These are phyloP conservation scores for Phylloporus sp. DNA, from an alignment of 1,284 basidiomycete species.

Conservation along the genomic window DNA sequence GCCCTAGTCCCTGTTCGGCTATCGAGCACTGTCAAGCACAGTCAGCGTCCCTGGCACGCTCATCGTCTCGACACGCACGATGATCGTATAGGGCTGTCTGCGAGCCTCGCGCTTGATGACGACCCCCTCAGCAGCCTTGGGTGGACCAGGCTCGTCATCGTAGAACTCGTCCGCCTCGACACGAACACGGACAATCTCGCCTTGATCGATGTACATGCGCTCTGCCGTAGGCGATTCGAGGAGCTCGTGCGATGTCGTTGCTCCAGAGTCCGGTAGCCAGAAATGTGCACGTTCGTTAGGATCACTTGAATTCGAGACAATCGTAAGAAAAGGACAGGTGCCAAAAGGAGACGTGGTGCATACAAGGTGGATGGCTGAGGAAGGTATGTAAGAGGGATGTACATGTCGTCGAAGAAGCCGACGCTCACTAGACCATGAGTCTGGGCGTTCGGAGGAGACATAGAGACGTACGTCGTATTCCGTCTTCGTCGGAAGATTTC, in stretches of 20 bases:
- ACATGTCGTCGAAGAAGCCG: constrained; percentile 95
- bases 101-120: constrained; percentile 54
- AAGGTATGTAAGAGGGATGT: constrained; percentile 73
- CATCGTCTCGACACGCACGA: constrained; percentile 50
- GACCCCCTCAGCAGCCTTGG: constrained; percentile 72
- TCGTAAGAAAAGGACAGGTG: background rate
- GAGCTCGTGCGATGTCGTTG: constrained; percentile 61
- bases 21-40: constrained; percentile 72
- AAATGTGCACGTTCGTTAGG: constrained; percentile 82
- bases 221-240: constrained; percentile 70
- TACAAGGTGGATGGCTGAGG: constrained; percentile 83
- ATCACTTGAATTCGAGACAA: no score
- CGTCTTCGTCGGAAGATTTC: constrained; percentile 81
- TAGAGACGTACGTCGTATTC: constrained; percentile 71
- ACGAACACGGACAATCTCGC: constrained; percentile 85
- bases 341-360: constrained; percentile 30
- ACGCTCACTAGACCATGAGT: constrained; percentile 66
- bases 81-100: constrained; percentile 75
- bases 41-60: background rate
- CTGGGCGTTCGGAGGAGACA: background rate
- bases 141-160: constrained; percentile 90
- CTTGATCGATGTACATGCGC: constrained; percentile 86
- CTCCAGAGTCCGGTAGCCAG: constrained; percentile 71
- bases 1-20: constrained; percentile 87
- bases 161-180: constrained; percentile 90